Evolutionary conservation across 2,329 filamentous ascomycete genomes (phyloP).

Genomic region (Fusarium guadeloupense): DNA sequence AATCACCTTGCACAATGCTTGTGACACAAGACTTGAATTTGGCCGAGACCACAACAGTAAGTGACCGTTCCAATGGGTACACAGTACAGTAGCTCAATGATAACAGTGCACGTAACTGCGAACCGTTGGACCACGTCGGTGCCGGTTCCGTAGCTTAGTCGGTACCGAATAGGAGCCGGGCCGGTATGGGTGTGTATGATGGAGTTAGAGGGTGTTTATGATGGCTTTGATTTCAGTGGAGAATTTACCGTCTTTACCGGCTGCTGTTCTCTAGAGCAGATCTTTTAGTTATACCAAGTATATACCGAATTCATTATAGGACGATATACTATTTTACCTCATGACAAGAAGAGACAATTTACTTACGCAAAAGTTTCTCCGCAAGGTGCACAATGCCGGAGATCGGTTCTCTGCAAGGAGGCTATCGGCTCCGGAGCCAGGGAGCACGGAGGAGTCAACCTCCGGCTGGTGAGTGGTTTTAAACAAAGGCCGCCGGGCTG

Average conservation of each 20-base stretch:
- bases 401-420: neutral
- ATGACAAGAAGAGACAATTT: neutral
- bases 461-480: conserved; percentile 8
- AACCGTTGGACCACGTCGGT: conserved; percentile 11
- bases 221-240: neutral
- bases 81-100: neutral
- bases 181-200: conserved; percentile 31
- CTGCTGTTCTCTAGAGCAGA: too few species aligned
- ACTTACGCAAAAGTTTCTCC: neutral
- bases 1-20: conserved; percentile 15
- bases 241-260: too few species aligned
- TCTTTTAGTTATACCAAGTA: too few species aligned
- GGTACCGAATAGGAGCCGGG: conserved; percentile 31
- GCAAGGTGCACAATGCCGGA: neutral
- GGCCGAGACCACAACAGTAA: too few species aligned
- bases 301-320: too few species aligned
- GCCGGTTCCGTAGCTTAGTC: conserved; percentile 17
- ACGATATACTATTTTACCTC: too few species aligned
- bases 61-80: conserved; percentile 1
- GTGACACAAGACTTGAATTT: conserved; percentile 25
- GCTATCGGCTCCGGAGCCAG: conserved; percentile 3
- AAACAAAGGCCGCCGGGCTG: too few species aligned
- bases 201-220: conserved; percentile 19
- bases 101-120: conserved; percentile 15
- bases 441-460: conserved; percentile 22